Base-by-base conservation (phyloP, 176 grass and related monocot genomes). In the Aegilops speltoides region DNA sequence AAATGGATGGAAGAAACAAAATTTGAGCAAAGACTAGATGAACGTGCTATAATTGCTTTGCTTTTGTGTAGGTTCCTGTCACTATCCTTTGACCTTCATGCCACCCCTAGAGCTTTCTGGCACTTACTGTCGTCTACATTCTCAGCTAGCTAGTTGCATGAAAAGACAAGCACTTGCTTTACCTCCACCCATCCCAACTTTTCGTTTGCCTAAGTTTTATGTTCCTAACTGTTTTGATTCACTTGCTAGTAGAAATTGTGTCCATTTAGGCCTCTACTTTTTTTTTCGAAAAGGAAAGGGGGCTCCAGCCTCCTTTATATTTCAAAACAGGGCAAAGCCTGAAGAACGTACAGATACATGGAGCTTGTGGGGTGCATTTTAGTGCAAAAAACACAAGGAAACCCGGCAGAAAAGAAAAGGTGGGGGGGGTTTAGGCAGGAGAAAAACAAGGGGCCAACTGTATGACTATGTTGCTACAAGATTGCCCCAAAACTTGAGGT, bases 111-210 rank as follows among this genome's bases (percentile, higher is more conserved):
- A 79, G 32, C 71, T 65, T 83, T 87, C 65, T 43, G 64, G 32
- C 37, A 83, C 32, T 90, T 73, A 45, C 33, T 87, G 41, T 73
- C 75, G 75, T 87, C 20, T 43, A n/a, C 73, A 43, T 23, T 73
- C 31, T 86, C 79, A 73, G 6, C 56, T 16, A 50, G 46, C 46
- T 90, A 86, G 82, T 64, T 83, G 72, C 79, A 82, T 83, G 41
- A 66, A 79, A 87, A 46, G 41, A 26, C 74, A 45, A 16, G 29
- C 26, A 65, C 26, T 54, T 38, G 17, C 10, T n/a, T 25, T 17
- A 50, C 28, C 23, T 86, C 20, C 37, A 77, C n/a, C 25, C 5
- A 71, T 64, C 2, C 12, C 33, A 65, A 32, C 14, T 71, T 41
- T 89, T 54, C 15, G 4, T 62, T 1, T 68, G 2, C 41, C 5